Evolutionary conservation across 2,329 filamentous ascomycete species (phyloP), one percentile per base, ranked within the genome.

Genomic region (Neofusicoccum parvum): DNA sequence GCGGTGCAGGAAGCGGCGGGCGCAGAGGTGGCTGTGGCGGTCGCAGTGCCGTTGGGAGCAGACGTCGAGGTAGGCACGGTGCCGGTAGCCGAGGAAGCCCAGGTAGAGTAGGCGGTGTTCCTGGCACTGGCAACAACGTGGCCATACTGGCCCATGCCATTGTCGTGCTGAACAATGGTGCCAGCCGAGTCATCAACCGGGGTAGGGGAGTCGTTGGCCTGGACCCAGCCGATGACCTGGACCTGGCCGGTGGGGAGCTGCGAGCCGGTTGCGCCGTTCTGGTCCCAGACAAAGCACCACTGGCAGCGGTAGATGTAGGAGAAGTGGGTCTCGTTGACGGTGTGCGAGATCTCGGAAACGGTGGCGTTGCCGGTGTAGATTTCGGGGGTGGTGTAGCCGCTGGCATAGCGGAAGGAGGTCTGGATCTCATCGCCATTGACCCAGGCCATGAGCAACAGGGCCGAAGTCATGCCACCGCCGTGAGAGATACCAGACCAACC

Each of bases 301-400:
- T 87, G 75, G 75, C 89, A 91, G 53, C 86, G 83, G 78, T 89
- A 91, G n/a, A 90, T 82, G 54, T 90, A 72, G 51, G 84, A 84
- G 74, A 86, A 91, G 68, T 85, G 79, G 32, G 84, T 86, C 15
- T 81, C 80, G 70, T 84, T 88, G 65, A 90, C 79, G 32, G 78
- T 82, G 14, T 84, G 83, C 14, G 83, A 85, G 67, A 90, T 85
- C 68, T 87, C 83, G 0, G 85, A 88, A 27, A 91, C 73, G 39
- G 81, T 86, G 9, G 88, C 87, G 68, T 86, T 80, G 64, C 89
- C 89, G 0, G 81, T 80, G 74, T 91, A 90, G 41, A 84, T 71
- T 0, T 81, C 80, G 0, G 89, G 89, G 67, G 81, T 79, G 32
- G 81, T 80, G 72, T 90, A 91, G 54, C 86, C 87, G 59, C 66